A percentile compares a stretch with the other conserved stretches of the same genome.
Evolutionary conservation across 225 moss, liverwort and hornwort genomes (phyloP).

Genomic region (Bryum argenteum): DNA sequence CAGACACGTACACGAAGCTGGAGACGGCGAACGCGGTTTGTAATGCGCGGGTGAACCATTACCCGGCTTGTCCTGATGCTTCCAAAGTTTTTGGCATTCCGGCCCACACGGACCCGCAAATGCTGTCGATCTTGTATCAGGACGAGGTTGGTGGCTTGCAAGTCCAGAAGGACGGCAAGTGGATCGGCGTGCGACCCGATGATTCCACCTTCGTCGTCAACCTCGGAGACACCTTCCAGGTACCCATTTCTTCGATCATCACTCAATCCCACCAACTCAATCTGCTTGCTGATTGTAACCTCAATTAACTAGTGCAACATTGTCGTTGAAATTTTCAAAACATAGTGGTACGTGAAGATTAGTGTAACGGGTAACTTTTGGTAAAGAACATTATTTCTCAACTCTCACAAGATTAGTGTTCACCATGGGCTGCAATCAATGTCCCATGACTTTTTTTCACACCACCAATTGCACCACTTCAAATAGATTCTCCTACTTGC

Average conservation of each 20-base stretch:
- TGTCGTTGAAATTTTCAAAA: no score
- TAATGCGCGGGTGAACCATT: conserved; percentile 47
- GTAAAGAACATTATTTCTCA: no score
- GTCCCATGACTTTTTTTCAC: no score
- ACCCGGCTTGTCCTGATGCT: conserved; percentile 41
- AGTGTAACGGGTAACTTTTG: no score
- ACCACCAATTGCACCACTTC: no score
- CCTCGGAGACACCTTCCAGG: conserved; percentile 52
- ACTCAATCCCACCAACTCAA: no score
- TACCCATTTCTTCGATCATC: background rate
- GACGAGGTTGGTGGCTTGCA: conserved; percentile 52
- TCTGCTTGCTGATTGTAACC: no score
- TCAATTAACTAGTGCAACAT: no score
- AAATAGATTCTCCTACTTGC: no score
- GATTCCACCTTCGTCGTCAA: conserved; percentile 49
- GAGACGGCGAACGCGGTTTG: conserved; percentile 36
- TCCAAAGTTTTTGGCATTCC: conserved; percentile 45
- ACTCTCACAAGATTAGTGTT: no score
- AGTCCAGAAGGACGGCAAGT: conserved; percentile 40
- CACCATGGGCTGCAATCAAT: no score
- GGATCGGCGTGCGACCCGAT: conserved; percentile 53
- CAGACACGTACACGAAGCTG: conserved; percentile 31
- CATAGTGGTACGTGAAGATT: no score
- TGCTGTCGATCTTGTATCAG: conserved; percentile 43
- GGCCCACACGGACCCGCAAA: conserved; percentile 45